phyloP scores from a whole-genome alignment of 768 basidiomycete genomes.

The Leccinum fibrillosum region DNA sequence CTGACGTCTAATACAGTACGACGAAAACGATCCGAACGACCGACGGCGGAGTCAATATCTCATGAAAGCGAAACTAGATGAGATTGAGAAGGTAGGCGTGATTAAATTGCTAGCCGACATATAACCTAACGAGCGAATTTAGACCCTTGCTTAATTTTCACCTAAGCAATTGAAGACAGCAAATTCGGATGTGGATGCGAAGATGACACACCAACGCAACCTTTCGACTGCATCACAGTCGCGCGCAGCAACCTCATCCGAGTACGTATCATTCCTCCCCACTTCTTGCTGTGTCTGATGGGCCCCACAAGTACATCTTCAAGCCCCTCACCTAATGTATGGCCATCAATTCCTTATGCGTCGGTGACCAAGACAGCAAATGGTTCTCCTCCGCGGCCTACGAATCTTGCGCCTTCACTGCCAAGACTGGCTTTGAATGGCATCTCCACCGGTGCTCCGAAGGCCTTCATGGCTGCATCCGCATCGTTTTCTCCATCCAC shows the following conservation, averaged over 20 bases:
- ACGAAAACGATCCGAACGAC: conserved; percentile 71
- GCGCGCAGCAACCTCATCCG: conserved; percentile 5
- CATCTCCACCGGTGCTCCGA: conserved; percentile 58
- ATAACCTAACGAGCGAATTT: conserved; percentile 13
- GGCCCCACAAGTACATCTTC: conserved; percentile 6
- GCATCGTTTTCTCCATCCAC: conserved; percentile 16
- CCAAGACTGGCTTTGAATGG: conserved; percentile 69
- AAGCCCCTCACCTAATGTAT: conserved; percentile 21
- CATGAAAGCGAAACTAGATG: conserved; percentile 73
- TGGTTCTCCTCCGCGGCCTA: conserved; percentile 18
- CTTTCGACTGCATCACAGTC: conserved; percentile 14
- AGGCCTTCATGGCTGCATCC: conserved; percentile 35
- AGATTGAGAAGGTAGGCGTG: conserved; percentile 64
- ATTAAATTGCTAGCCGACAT: neutral
- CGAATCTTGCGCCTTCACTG: conserved; percentile 44
- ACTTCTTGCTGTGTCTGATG: conserved; percentile 11
- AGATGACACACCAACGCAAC: conserved; percentile 17
- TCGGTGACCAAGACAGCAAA: conserved; percentile 25
- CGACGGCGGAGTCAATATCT: conserved; percentile 70
- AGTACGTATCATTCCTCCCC: conserved; percentile 19
- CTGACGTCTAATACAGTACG: conserved; percentile 45
- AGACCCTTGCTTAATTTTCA: conserved; percentile 68
- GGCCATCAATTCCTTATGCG: conserved; percentile 48
- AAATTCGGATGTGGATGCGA: conserved; percentile 20
- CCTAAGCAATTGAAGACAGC: conserved; percentile 40